Evolutionary conservation across 2,329 filamentous ascomycete genomes (phyloP).

Genomic region (Nothophoma quercina): DNA sequence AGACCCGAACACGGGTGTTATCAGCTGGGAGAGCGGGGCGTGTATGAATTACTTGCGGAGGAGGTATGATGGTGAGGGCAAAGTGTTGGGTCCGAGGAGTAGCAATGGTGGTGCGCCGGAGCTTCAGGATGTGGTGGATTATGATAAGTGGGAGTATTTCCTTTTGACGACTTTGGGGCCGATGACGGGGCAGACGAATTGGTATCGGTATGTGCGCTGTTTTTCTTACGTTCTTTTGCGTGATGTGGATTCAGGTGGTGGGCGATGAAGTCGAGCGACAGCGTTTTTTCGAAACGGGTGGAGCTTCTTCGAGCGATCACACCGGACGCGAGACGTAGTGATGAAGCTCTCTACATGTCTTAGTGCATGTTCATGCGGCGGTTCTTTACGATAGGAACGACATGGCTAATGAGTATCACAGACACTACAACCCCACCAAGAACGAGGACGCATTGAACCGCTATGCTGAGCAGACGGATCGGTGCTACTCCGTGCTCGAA

Average conservation of each 20-base stretch:
- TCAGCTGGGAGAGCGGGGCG: slow-evolving; percentile 19
- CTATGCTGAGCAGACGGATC: slow-evolving; percentile 16
- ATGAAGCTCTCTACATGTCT: too few relatives aligned
- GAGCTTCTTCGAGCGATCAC: too few relatives aligned
- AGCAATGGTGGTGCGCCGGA: background rate
- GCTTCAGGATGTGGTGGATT: slow-evolving; percentile 9
- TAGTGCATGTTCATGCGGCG: too few relatives aligned
- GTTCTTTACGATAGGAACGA: too few relatives aligned
- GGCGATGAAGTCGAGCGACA: too few relatives aligned
- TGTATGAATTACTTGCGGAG: slow-evolving; percentile 11
- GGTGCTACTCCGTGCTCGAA: slow-evolving; percentile 11
- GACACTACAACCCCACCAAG: slow-evolving; percentile 11
- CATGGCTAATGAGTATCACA: background rate
- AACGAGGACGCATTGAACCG: slow-evolving; percentile 17
- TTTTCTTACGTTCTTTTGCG: too few relatives aligned
- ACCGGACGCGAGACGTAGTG: too few relatives aligned
- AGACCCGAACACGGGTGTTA: slow-evolving; percentile 53
- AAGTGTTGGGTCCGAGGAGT: background rate
- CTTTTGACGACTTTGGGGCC: slow-evolving; percentile 13
- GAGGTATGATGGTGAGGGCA: slow-evolving; percentile 6
- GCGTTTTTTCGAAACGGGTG: too few relatives aligned
- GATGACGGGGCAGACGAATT: slow-evolving; percentile 17
- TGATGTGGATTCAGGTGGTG: too few relatives aligned
- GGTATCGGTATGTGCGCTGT: slow-evolving; percentile 5
- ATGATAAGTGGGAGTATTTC: slow-evolving; percentile 18